Conservation (phyloP, 2,329 filamentous ascomycete genomes). For the Hansfordia pulvinata region DNA sequence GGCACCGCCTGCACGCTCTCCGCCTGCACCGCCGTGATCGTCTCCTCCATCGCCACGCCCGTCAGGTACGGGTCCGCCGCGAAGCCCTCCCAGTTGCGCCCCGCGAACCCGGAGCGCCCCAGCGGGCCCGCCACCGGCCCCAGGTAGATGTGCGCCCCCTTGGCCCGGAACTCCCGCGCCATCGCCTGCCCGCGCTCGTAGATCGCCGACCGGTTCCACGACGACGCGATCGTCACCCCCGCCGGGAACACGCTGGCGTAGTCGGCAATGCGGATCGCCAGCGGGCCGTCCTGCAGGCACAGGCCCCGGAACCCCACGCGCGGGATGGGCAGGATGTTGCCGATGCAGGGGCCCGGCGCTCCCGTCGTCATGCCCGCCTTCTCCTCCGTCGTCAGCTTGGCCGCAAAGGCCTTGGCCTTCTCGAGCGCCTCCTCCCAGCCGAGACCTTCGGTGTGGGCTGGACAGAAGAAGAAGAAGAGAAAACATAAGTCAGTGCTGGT, state of each 20-base stretch:
- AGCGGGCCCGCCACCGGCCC: slow-evolving; percentile 26
- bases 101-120: slow-evolving; percentile 28
- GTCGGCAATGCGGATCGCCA: slow-evolving; percentile 52
- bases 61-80: slow-evolving; percentile 53
- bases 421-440: slow-evolving; percentile 47
- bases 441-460: slow-evolving; percentile 14
- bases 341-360: slow-evolving; percentile 7
- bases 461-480: too few species aligned
- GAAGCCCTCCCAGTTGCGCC: slow-evolving; percentile 53
- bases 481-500: too few species aligned
- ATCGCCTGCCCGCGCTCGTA: slow-evolving; percentile 25
- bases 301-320: slow-evolving; percentile 42
- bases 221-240: slow-evolving; percentile 56
- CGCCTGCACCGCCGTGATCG: slow-evolving; percentile 19
- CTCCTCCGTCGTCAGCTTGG: slow-evolving; percentile 49
- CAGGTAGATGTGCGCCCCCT: slow-evolving; percentile 60
- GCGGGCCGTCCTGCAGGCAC: slow-evolving; percentile 56
- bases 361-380: slow-evolving; percentile 24
- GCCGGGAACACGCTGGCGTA: slow-evolving; percentile 57
- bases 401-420: slow-evolving; percentile 48
- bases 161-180: slow-evolving; percentile 50
- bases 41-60: slow-evolving; percentile 20
- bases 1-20: slow-evolving; percentile 23
- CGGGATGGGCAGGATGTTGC: slow-evolving; percentile 31
- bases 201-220: slow-evolving; percentile 54